A percentile compares a stretch with the other conserved stretches of the same genome.
Evolutionary conservation across 2,329 filamentous ascomycete genomes (phyloP).

Genomic region (Remersonia thermophila): DNA sequence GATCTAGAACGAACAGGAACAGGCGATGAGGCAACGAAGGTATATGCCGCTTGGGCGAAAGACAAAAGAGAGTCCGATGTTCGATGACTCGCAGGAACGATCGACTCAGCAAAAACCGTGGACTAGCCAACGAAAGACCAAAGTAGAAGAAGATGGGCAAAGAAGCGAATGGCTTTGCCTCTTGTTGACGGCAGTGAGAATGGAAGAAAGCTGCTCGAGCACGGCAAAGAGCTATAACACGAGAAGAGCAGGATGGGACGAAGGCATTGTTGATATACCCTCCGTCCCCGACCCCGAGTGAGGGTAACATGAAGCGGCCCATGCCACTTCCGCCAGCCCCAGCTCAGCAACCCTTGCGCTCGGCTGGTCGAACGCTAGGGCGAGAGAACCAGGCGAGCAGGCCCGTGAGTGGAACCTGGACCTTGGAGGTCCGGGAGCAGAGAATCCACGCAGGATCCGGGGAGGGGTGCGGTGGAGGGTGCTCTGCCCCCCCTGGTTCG

Average conservation of each 20-base stretch:
- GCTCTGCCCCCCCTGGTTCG: too few relatives aligned
- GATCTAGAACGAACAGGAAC: background rate
- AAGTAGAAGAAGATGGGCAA: slow-evolving; percentile 29
- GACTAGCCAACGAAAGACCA: slow-evolving; percentile 15
- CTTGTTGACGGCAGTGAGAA: slow-evolving; percentile 13
- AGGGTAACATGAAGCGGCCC: background rate
- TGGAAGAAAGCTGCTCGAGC: slow-evolving; percentile 16
- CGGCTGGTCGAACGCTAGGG: too few relatives aligned
- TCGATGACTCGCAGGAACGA: slow-evolving; percentile 3
- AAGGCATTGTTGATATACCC: slow-evolving; percentile 15
- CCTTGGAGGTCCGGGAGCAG: background rate
- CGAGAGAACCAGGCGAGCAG: too few relatives aligned
- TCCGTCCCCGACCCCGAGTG: background rate
- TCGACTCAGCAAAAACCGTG: slow-evolving; percentile 2
- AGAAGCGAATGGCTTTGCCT: slow-evolving; percentile 47
- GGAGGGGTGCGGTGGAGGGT: too few relatives aligned
- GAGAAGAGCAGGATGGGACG: slow-evolving; percentile 6
- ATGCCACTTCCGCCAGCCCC: too few relatives aligned
- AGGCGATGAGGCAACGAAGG: slow-evolving; percentile 18
- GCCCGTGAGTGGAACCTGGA: too few relatives aligned
- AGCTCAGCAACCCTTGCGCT: too few relatives aligned
- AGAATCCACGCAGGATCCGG: background rate
- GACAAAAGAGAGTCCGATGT: slow-evolving; percentile 4
- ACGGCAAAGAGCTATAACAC: slow-evolving; percentile 12
- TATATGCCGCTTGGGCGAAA: slow-evolving; percentile 8